phyloP scores from a whole-genome alignment of 345 rosid genomes.

The Litchi chinensis region DNA sequence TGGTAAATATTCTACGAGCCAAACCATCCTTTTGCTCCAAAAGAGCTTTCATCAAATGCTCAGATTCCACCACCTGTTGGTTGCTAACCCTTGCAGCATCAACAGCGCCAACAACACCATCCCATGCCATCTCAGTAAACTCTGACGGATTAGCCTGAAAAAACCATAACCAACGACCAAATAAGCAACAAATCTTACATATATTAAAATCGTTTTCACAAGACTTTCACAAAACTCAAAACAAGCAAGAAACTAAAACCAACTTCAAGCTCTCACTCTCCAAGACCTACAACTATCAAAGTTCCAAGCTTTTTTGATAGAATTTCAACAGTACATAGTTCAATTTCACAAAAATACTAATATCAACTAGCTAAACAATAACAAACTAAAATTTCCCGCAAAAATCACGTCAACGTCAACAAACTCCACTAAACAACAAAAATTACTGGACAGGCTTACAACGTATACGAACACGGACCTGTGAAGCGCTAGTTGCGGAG shows the following conservation, averaged over 20 bases:
- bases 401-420: background rate
- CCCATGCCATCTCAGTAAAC: constrained; percentile 92
- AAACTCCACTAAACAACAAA: background rate
- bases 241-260: background rate
- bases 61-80: constrained; percentile 79
- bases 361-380: background rate
- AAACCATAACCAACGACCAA: background rate
- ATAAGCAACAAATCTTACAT: background rate
- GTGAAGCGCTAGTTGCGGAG: constrained; percentile 43
- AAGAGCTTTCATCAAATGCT: constrained; percentile 93
- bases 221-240: background rate
- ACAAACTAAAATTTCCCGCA: background rate
- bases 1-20: constrained; percentile 76
- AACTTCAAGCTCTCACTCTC: background rate
- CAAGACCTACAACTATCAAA: background rate
- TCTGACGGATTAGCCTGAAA: constrained; percentile 58
- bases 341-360: background rate
- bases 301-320: too few species aligned
- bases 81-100: constrained; percentile 65
- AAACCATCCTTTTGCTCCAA: constrained; percentile 90
- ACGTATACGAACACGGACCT: constrained; percentile 27
- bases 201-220: background rate
- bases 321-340: background rate
- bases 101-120: constrained; percentile 67
- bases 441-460: background rate